Evolutionary conservation across 495 filamentous ascomycete species (phyloP).

Genomic region (Haplographium delicatum): DNA sequence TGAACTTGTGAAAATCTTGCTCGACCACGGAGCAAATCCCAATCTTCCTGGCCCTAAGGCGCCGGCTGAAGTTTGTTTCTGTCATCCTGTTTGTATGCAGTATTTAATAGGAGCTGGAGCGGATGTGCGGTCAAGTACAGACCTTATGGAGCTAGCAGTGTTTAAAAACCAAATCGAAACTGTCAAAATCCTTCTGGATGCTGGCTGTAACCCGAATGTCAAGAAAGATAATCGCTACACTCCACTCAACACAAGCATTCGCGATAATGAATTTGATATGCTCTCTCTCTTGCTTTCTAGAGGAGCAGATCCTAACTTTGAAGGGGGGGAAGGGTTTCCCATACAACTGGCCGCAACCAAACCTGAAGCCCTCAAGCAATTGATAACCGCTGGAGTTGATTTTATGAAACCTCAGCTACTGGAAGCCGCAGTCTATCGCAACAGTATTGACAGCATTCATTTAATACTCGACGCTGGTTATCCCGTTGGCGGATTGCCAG

Average conservation of each 20-base stretch:
- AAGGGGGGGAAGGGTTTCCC: conserved; percentile 1
- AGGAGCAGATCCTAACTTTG: conserved; percentile 46
- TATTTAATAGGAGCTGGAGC: conserved; percentile 38
- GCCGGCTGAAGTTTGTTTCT: background rate
- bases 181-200: conserved; percentile 44
- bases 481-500: too few relatives aligned
- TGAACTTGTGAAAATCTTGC: conserved; percentile 29
- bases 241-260: conserved; percentile 50
- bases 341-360: too few relatives aligned
- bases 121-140: conserved; percentile 38
- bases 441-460: too few relatives aligned
- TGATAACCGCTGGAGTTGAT: too few relatives aligned
- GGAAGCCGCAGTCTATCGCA: too few relatives aligned
- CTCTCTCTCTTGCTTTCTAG: conserved; percentile 42
- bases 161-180: conserved; percentile 43
- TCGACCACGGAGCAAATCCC: conserved; percentile 35
- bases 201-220: conserved; percentile 44
- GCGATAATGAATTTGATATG: conserved; percentile 46
- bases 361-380: too few relatives aligned
- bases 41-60: conserved; percentile 45
- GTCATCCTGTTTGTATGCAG: conserved; percentile 28
- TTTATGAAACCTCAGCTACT: too few relatives aligned
- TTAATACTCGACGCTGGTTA: too few relatives aligned
- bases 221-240: conserved; percentile 54
- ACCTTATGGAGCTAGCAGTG: conserved; percentile 44